Conservation (phyloP, 2,329 filamentous ascomycete genomes). For the Colletotrichum sp. region DNA sequence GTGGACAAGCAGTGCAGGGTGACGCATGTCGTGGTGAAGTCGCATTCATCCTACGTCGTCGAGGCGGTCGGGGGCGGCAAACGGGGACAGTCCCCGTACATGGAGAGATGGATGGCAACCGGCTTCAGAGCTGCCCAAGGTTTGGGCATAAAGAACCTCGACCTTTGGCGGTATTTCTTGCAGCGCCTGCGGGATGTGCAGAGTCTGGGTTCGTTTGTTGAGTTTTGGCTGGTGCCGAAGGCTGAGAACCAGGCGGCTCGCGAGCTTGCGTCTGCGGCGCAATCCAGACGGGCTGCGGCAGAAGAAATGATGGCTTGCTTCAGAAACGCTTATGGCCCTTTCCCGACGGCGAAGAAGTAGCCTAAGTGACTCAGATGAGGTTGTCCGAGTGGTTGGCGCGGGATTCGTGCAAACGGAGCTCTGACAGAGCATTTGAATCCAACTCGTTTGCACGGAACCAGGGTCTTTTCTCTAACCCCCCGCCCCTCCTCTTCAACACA, state of each 20-base stretch:
- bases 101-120: accelerated
- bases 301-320: neutral
- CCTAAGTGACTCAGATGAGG: neutral
- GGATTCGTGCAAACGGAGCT: neutral
- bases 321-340: neutral
- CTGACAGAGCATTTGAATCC: neutral
- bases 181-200: neutral
- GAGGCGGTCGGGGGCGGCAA: neutral
- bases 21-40: neutral
- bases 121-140: accelerated
- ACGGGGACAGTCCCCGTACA: neutral
- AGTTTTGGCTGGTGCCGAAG: neutral
- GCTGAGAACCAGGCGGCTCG: neutral
- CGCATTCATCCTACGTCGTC: neutral
- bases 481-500: neutral
- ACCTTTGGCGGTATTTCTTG: accelerated
- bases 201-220: neutral
- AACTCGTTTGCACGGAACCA: neutral
- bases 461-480: neutral
- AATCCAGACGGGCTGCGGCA: neutral
- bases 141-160: neutral
- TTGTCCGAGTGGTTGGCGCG: neutral
- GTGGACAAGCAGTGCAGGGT: neutral
- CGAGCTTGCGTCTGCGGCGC: neutral
- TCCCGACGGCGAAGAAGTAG: neutral